Conservation (phyloP, 768 basidiomycete genomes). For the Mycena galopus region DNA sequence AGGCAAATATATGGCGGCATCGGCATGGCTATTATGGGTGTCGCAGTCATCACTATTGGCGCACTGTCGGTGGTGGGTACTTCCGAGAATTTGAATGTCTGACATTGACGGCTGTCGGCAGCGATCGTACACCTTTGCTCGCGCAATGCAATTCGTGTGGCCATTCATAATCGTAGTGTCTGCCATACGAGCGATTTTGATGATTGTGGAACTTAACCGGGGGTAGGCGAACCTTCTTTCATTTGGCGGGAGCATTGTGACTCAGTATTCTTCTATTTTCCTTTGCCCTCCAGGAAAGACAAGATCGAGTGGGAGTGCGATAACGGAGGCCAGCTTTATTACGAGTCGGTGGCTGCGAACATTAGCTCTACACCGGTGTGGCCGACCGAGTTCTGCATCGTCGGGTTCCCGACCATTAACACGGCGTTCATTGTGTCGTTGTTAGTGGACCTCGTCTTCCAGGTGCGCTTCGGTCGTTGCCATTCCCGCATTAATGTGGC, state of each 20-base stretch:
- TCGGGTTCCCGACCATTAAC: slow-evolving; percentile 72
- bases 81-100: slow-evolving; percentile 34
- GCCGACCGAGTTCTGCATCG: slow-evolving; percentile 68
- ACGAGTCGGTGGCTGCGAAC: slow-evolving; percentile 56
- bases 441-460: slow-evolving; percentile 74
- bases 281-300: slow-evolving; percentile 61
- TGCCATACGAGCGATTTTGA: slow-evolving; percentile 74
- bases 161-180: slow-evolving; percentile 76
- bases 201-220: slow-evolving; percentile 80
- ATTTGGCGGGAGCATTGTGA: slow-evolving; percentile 37
- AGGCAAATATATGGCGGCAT: slow-evolving; percentile 83
- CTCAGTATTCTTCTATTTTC: slow-evolving; percentile 26
- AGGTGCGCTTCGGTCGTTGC: slow-evolving; percentile 63
- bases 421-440: slow-evolving; percentile 75
- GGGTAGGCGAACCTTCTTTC: slow-evolving; percentile 59
- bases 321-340: slow-evolving; percentile 77
- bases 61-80: slow-evolving; percentile 74
- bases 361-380: slow-evolving; percentile 57
- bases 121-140: slow-evolving; percentile 79
- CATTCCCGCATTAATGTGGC: slow-evolving; percentile 26
- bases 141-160: slow-evolving; percentile 76
- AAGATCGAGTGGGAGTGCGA: slow-evolving; percentile 81
- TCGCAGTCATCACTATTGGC: slow-evolving; percentile 66
- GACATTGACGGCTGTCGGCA: slow-evolving; percentile 46
- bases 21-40: slow-evolving; percentile 63